Conservation (phyloP, 176 grass and related monocot genomes). For the Avena atlantica region DNA sequence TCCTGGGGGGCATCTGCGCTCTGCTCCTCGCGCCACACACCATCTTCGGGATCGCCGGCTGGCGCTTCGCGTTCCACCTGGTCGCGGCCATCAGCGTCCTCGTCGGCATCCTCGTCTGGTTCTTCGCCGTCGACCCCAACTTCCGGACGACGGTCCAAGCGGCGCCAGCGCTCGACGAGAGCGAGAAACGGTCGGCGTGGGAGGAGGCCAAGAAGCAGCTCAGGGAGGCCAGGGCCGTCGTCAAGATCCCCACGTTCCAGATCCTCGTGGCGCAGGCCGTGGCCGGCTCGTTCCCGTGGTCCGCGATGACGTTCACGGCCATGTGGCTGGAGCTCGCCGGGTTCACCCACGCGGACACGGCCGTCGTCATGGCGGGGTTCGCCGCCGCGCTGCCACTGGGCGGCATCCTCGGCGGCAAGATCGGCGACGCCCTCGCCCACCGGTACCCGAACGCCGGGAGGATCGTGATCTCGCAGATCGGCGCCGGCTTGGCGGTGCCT, state of each 20-base stretch:
- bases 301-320: constrained; percentile 59
- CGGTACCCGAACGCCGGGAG: constrained; percentile 56
- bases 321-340: constrained; percentile 89
- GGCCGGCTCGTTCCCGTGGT: constrained; percentile 65
- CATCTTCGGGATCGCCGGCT: constrained; percentile 65
- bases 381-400: constrained; percentile 48
- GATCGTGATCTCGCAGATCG: constrained; percentile 70
- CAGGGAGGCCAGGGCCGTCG: constrained; percentile 49
- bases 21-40: constrained; percentile 66
- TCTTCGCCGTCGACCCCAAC: constrained; percentile 61
- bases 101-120: constrained; percentile 55
- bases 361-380: constrained; percentile 42
- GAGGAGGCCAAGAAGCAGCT: constrained; percentile 56
- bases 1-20: constrained; percentile 60
- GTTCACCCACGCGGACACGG: constrained; percentile 56
- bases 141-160: background rate
- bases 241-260: constrained; percentile 65
- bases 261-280: constrained; percentile 69
- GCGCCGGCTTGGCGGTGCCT: constrained; percentile 57
- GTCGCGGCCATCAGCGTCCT: constrained; percentile 60
- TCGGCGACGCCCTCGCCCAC: constrained; percentile 53
- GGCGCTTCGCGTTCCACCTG: constrained; percentile 84
- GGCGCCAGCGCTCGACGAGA: background rate
- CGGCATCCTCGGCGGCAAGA: constrained; percentile 50
- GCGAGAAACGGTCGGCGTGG: constrained; percentile 21